phyloP scores from a whole-genome alignment of 441 rosid genomes.

The Raphanus hybrid region DNA sequence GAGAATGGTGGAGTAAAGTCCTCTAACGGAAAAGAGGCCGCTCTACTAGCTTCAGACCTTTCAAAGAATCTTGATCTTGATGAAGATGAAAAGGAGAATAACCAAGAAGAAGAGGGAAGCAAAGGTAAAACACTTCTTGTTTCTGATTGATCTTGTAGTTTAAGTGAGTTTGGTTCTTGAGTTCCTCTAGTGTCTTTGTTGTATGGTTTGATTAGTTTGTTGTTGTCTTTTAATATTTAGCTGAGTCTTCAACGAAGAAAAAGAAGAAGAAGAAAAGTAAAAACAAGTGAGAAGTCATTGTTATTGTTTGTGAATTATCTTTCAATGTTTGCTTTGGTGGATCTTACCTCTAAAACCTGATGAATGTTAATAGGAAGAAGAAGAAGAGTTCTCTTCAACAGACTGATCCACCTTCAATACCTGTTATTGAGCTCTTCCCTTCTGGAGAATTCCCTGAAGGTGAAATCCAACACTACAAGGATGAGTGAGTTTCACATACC shows the following conservation, averaged over 20 bases:
- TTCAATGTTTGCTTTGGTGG: not conserved
- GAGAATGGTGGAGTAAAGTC: conserved; percentile 43
- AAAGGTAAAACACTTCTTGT: conserved; percentile 45
- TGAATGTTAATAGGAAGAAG: conserved; percentile 63
- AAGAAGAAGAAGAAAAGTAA: conserved; percentile 85
- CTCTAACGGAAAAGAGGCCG: conserved; percentile 25
- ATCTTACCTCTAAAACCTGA: not conserved
- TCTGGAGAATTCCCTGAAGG: conserved; percentile 92
- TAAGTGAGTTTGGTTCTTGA: conserved; percentile 15
- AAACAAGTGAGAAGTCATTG: conserved; percentile 66
- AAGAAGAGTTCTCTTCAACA: conserved; percentile 55
- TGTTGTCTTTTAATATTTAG: conserved; percentile 24
- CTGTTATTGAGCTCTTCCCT: conserved; percentile 75
- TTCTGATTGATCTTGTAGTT: conserved; percentile 21
- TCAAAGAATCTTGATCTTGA: conserved; percentile 34
- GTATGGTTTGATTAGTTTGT: not conserved
- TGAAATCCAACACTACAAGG: conserved; percentile 85
- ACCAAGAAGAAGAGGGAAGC: conserved; percentile 44
- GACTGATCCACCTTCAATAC: conserved; percentile 81
- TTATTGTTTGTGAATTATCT: conserved; percentile 31
- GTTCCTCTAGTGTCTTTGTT: not conserved
- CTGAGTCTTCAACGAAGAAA: conserved; percentile 78
- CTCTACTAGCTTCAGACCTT: conserved; percentile 15
- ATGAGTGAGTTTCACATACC: conserved; percentile 62
- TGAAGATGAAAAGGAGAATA: conserved; percentile 21